phyloP scores from a whole-genome alignment of 345 rosid genomes.

The Corchorus olitorius region DNA sequence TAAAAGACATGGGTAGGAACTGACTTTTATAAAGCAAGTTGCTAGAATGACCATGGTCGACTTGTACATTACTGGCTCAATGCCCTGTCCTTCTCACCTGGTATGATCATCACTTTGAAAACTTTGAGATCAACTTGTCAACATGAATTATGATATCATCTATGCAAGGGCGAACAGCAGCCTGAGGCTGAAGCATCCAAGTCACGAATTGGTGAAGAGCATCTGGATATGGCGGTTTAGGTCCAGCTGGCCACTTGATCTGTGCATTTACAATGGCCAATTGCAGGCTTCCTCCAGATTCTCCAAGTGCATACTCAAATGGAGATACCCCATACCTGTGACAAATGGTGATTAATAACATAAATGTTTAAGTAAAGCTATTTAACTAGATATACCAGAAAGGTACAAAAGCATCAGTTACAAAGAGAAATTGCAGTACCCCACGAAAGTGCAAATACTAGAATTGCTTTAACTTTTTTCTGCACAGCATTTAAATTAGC shows the following conservation, averaged over 20 bases:
- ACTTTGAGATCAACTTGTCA: slow-evolving; percentile 88
- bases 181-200: slow-evolving; percentile 98
- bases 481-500: neutral
- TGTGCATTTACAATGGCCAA: slow-evolving; percentile 90
- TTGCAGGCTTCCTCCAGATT: slow-evolving; percentile 97
- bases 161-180: slow-evolving; percentile 81
- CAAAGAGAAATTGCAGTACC: neutral
- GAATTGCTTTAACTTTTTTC: neutral
- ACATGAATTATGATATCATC: slow-evolving; percentile 91
- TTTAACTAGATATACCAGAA: neutral
- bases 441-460: neutral
- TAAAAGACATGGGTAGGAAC: slow-evolving; percentile 4
- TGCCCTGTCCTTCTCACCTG: neutral
- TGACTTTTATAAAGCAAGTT: neutral
- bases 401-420: neutral
- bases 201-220: slow-evolving; percentile 89
- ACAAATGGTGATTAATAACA: neutral
- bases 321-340: slow-evolving; percentile 92
- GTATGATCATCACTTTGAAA: slow-evolving; percentile 42
- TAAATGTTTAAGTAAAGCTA: neutral
- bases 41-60: slow-evolving; percentile 6
- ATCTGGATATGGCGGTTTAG: slow-evolving; percentile 85
- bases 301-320: slow-evolving; percentile 95
- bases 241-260: slow-evolving; percentile 95
- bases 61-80: slow-evolving; percentile 5